Evolutionary conservation across 106 monocot species (phyloP).

Genomic region (Platanthera zijinensis): DNA sequence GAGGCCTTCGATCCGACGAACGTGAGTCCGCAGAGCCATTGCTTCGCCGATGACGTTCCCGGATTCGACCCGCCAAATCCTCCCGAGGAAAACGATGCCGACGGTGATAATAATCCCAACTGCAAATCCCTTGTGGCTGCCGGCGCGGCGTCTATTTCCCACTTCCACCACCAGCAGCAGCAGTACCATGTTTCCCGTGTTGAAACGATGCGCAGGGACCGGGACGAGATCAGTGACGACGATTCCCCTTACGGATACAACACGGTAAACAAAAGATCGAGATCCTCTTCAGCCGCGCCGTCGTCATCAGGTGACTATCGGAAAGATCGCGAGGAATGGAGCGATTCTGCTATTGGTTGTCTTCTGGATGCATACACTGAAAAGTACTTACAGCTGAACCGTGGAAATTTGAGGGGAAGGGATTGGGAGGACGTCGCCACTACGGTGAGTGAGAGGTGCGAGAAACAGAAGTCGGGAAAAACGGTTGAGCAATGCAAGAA

Average conservation of each 20-base stretch:
- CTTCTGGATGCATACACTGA: conserved; percentile 89
- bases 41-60: conserved; percentile 13
- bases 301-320: conserved; percentile 62
- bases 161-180: conserved; percentile 15
- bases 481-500: conserved; percentile 99
- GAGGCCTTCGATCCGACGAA: conserved; percentile 32
- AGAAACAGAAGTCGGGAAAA: conserved; percentile 71
- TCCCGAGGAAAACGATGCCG: neutral
- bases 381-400: conserved; percentile 78
- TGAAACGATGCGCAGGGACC: conserved; percentile 38
- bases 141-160: neutral
- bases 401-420: conserved; percentile 87
- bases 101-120: conserved; percentile 4
- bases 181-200: conserved; percentile 3
- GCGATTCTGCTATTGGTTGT: conserved; percentile 79
- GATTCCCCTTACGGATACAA: conserved; percentile 53
- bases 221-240: conserved; percentile 78
- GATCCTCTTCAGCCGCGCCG: conserved; percentile 9
- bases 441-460: conserved; percentile 60
- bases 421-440: conserved; percentile 99
- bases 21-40: conserved; percentile 24
- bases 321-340: conserved; percentile 98
- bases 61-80: conserved; percentile 13
- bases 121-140: conserved; percentile 11
- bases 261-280: conserved; percentile 25